Percentiles rank a stretch among this genome's conserved stretches.
Evolutionary conservation across 106 monocot species (phyloP).

Genomic region (Phalaenopsis aphrodite): DNA sequence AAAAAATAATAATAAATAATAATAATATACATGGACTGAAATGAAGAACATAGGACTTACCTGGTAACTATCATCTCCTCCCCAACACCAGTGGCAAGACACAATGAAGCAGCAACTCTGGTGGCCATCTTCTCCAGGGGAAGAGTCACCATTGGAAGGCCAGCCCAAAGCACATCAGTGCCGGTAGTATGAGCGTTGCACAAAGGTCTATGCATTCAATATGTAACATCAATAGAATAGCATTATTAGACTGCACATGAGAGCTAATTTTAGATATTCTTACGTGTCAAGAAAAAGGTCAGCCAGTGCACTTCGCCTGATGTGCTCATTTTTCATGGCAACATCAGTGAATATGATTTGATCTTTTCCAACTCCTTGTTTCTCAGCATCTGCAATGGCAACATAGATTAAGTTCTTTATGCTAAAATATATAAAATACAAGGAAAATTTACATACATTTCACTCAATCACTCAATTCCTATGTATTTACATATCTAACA

Average conservation of each 20-base stretch:
- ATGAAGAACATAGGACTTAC: constrained; percentile 20
- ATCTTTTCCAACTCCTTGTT: constrained; percentile 71
- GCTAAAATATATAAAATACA: not conserved
- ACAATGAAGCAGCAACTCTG: constrained; percentile 89
- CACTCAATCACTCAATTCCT: no score
- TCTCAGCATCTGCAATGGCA: constrained; percentile 60
- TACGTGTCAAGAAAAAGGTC: constrained; percentile 93
- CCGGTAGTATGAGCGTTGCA: constrained; percentile 98
- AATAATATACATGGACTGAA: not conserved
- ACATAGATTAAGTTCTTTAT: not conserved
- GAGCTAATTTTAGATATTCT: not conserved
- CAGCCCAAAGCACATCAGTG: constrained; percentile 92
- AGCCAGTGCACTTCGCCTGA: constrained; percentile 83
- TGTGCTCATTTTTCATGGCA: constrained; percentile 90
- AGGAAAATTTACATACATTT: no score
- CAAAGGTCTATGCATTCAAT: constrained; percentile 44
- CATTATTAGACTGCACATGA: not conserved
- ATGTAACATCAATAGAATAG: not conserved
- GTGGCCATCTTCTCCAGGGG: constrained; percentile 97
- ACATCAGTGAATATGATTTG: constrained; percentile 96
- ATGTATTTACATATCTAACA: no score
- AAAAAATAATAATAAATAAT: no score
- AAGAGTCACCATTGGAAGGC: constrained; percentile 86
- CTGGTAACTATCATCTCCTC: constrained; percentile 92
- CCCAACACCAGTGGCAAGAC: constrained; percentile 82